phyloP scores from a whole-genome alignment of 306 rosid species.

The Cyclanthera cordifolia region DNA sequence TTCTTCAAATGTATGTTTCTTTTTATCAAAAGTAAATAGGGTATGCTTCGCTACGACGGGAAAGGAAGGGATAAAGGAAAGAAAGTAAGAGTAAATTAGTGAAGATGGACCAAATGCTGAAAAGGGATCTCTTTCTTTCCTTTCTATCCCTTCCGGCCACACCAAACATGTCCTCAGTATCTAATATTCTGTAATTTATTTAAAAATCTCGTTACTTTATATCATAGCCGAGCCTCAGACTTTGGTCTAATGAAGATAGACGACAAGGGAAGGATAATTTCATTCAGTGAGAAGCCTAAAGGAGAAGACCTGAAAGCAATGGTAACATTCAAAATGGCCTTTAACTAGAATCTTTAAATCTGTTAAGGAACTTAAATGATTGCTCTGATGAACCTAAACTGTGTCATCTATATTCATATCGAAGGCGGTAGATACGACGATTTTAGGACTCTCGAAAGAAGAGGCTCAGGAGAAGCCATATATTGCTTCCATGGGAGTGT shows the following conservation, averaged over 20 bases:
- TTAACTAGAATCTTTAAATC: background rate
- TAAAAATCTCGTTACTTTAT: constrained; percentile 18
- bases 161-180: no score
- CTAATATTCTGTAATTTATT: background rate
- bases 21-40: no score
- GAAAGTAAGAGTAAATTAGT: no score
- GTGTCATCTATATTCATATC: constrained; percentile 8
- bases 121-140: no score
- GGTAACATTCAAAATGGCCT: constrained; percentile 32
- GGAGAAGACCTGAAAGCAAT: constrained; percentile 65
- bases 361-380: background rate
- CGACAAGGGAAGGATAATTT: constrained; percentile 45
- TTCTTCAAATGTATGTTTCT: no score
- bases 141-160: no score
- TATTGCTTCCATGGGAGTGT: constrained; percentile 99
- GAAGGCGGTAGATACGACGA: constrained; percentile 82
- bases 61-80: no score
- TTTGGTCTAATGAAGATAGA: constrained; percentile 98
- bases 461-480: constrained; percentile 77
- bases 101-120: no score
- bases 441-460: constrained; percentile 69
- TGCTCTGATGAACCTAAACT: constrained; percentile 17
- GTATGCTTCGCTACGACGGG: no score
- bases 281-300: constrained; percentile 82
- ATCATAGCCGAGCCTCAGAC: constrained; percentile 88